Conservation (phyloP, 768 basidiomycete genomes). For the Lactarius sanguifluus region DNA sequence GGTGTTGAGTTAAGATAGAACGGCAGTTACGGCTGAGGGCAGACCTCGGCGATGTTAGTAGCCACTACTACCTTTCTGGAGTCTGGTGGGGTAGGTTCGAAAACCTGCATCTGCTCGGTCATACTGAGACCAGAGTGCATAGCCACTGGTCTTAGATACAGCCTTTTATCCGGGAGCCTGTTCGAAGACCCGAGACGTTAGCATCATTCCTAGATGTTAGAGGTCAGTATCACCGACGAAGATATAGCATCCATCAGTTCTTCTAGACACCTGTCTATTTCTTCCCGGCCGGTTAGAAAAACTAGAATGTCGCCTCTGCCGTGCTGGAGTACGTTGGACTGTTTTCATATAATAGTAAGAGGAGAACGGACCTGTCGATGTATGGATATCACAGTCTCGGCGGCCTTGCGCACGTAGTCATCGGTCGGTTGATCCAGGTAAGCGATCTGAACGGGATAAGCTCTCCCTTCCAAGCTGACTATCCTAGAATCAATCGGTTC, state of each 20-base stretch:
- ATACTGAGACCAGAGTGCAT: slow-evolving; percentile 88
- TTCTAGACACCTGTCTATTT: slow-evolving; percentile 88
- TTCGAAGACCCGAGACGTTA: neutral
- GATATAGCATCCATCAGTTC: slow-evolving; percentile 64
- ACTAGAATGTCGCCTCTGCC: slow-evolving; percentile 86
- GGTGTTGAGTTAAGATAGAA: neutral
- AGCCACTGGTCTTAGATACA: slow-evolving; percentile 64
- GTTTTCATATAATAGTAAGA: neutral
- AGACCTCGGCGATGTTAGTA: slow-evolving; percentile 94
- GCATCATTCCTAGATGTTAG: slow-evolving; percentile 15
- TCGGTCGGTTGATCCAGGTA: slow-evolving; percentile 75
- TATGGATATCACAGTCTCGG: slow-evolving; percentile 81
- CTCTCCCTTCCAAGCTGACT: slow-evolving; percentile 88
- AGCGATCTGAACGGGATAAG: slow-evolving; percentile 93
- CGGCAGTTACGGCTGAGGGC: slow-evolving; percentile 16
- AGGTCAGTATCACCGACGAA: slow-evolving; percentile 21
- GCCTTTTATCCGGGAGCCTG: slow-evolving; percentile 55
- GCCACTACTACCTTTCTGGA: slow-evolving; percentile 87
- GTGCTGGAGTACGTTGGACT: slow-evolving; percentile 48
- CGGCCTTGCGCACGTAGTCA: slow-evolving; percentile 82
- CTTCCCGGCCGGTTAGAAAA: slow-evolving; percentile 94
- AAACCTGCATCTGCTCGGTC: slow-evolving; percentile 85
- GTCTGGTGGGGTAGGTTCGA: slow-evolving; percentile 71
- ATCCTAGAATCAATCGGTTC: slow-evolving; percentile 74
- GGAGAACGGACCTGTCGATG: slow-evolving; percentile 58